A percentile compares a stretch with the other conserved stretches of the same genome.
Evolutionary conservation across 2,329 filamentous ascomycete species (phyloP).

Genomic region (Metarhizium robertsii): DNA sequence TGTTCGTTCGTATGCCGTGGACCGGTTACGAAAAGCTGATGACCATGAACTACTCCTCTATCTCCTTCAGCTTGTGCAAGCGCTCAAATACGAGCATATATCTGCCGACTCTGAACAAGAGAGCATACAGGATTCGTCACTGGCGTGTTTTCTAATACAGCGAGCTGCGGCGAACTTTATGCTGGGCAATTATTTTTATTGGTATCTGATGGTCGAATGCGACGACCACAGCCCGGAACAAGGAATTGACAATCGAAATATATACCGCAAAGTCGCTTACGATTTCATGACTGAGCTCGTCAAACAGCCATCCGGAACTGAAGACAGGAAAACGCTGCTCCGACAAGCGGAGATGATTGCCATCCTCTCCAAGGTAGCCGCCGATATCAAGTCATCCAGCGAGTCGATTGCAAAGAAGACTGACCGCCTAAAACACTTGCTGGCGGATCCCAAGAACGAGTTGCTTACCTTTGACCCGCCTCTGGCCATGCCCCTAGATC

Average conservation of each 20-base stretch:
- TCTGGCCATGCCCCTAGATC: conserved; percentile 80
- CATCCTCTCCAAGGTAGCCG: conserved; percentile 78
- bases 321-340: conserved; percentile 65
- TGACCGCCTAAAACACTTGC: conserved; percentile 72
- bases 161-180: conserved; percentile 82
- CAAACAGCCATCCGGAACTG: conserved; percentile 57
- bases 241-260: conserved; percentile 63
- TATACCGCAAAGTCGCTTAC: conserved; percentile 89
- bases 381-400: conserved; percentile 73
- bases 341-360: conserved; percentile 86
- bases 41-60: conserved; percentile 89
- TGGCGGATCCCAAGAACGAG: conserved; percentile 87
- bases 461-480: conserved; percentile 75
- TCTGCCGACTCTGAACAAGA: conserved; percentile 47
- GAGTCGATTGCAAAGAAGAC: conserved; percentile 73
- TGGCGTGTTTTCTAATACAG: conserved; percentile 82
- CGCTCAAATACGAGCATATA: conserved; percentile 85
- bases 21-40: conserved; percentile 81
- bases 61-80: conserved; percentile 87
- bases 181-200: conserved; percentile 90
- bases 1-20: conserved; percentile 88
- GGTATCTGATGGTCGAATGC: conserved; percentile 98
- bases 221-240: conserved; percentile 75
- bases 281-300: conserved; percentile 91
- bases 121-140: conserved; percentile 63